Conservation (phyloP, 2,329 filamentous ascomycete species). For the Bipolaris cookei region DNA sequence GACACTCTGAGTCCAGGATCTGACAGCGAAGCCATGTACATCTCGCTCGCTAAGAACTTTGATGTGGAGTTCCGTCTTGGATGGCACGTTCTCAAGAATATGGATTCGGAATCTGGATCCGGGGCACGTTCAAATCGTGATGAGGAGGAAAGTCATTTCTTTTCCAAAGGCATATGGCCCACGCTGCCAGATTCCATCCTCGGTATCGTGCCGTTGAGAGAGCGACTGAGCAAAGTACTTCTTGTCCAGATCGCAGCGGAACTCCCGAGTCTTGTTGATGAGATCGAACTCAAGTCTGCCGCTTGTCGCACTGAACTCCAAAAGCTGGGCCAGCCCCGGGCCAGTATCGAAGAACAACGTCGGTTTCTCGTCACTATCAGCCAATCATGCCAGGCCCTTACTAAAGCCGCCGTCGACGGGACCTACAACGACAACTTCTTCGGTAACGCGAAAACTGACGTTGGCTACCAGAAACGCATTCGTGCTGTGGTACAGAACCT, state of each 20-base stretch:
- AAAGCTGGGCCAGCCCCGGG: constrained; percentile 57
- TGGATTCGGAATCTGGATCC: not conserved
- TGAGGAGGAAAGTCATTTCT: constrained; percentile 25
- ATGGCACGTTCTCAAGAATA: constrained; percentile 61
- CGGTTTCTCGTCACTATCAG: constrained; percentile 56
- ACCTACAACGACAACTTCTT: constrained; percentile 57
- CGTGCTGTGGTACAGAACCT: constrained; percentile 33
- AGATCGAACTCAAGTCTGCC: constrained; percentile 11
- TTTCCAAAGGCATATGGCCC: not conserved
- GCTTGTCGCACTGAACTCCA: not conserved
- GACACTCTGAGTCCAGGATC: constrained; percentile 51
- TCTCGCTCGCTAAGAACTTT: constrained; percentile 34
- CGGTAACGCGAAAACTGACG: constrained; percentile 22
- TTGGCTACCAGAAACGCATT: constrained; percentile 27
- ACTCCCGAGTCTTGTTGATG: constrained; percentile 15
- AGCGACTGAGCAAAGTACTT: constrained; percentile 58
- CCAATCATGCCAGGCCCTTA: constrained; percentile 52
- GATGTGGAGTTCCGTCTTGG: constrained; percentile 50
- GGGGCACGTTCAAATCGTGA: constrained; percentile 38
- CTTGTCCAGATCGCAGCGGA: constrained; percentile 36
- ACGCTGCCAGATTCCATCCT: constrained; percentile 6
- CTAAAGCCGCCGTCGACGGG: constrained; percentile 58
- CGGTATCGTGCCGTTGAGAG: constrained; percentile 56
- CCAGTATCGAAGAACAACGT: constrained; percentile 56
- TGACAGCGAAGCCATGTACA: constrained; percentile 34